These are phyloP conservation scores for Escallonia rubra DNA, from an alignment of 129 eudicot genomes.

Conservation along the genomic window DNA sequence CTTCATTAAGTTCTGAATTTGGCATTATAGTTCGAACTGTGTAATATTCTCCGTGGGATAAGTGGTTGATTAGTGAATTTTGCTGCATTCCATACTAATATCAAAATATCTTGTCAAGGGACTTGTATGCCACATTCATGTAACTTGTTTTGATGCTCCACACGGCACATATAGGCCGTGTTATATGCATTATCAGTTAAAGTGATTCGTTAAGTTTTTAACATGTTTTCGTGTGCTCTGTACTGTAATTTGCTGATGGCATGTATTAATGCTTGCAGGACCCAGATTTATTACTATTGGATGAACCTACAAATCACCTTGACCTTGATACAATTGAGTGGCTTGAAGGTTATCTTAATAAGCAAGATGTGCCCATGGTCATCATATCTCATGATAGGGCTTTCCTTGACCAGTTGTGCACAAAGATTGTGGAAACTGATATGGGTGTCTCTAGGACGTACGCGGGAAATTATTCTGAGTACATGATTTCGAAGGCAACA, in stretches of 20 bases:
- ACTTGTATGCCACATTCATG: neutral
- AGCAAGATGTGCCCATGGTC: conserved; percentile 96
- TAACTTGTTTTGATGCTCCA: neutral
- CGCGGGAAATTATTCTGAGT: conserved; percentile 79
- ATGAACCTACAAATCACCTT: conserved; percentile 99
- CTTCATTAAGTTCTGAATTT: too few species aligned
- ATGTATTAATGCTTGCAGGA: conserved; percentile 47
- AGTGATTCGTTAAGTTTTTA: neutral
- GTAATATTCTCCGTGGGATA: too few species aligned
- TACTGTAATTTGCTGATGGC: neutral
- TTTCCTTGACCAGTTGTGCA: conserved; percentile 96
- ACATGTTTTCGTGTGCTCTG: too few species aligned
- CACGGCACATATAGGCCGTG: neutral
- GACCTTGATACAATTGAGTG: conserved; percentile 97
- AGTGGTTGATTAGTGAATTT: too few species aligned
- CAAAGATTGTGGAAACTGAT: conserved; percentile 94
- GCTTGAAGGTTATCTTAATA: conserved; percentile 87
- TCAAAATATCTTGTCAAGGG: neutral
- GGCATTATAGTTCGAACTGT: too few species aligned
- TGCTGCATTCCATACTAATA: neutral
- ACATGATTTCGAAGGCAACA: conserved; percentile 60
- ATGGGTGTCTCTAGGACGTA: conserved; percentile 97
- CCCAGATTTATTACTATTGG: conserved; percentile 87
- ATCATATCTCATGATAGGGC: conserved; percentile 99
- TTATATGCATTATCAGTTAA: neutral